Conservation (phyloP, 2,329 filamentous ascomycete species). For the Fusarium sp. region DNA sequence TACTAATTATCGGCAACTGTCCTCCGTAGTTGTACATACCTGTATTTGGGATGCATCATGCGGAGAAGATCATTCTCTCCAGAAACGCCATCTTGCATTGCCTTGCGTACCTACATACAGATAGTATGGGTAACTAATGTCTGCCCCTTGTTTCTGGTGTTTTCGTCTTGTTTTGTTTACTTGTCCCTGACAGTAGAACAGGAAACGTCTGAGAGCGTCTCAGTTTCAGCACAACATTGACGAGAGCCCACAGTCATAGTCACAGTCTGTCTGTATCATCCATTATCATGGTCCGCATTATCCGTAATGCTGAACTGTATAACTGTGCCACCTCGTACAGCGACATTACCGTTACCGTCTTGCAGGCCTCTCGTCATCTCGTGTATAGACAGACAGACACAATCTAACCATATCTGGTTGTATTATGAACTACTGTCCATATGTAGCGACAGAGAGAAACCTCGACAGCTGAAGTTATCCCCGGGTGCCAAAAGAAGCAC, state of each 20-base stretch:
- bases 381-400: background rate
- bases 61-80: constrained; percentile 1
- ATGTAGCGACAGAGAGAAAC: background rate
- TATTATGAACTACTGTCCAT: background rate
- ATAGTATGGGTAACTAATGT: background rate
- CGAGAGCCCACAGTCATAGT: background rate
- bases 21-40: background rate
- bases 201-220: constrained; percentile 22
- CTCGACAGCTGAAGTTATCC: background rate
- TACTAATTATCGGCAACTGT: background rate
- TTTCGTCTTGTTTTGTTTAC: constrained; percentile 20
- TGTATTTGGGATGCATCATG: background rate
- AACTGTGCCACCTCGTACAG: constrained; percentile 16
- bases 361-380: background rate
- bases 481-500: background rate
- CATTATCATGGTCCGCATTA: background rate
- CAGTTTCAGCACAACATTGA: constrained; percentile 16
- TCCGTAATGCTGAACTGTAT: background rate
- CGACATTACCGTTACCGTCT: background rate
- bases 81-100: constrained; percentile 1
- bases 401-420: background rate
- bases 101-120: background rate
- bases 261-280: background rate
- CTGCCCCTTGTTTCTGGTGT: background rate
- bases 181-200: background rate